These are phyloP conservation scores for Neltuma alba DNA, from an alignment of 306 rosid genomes.

Conservation along the genomic window DNA sequence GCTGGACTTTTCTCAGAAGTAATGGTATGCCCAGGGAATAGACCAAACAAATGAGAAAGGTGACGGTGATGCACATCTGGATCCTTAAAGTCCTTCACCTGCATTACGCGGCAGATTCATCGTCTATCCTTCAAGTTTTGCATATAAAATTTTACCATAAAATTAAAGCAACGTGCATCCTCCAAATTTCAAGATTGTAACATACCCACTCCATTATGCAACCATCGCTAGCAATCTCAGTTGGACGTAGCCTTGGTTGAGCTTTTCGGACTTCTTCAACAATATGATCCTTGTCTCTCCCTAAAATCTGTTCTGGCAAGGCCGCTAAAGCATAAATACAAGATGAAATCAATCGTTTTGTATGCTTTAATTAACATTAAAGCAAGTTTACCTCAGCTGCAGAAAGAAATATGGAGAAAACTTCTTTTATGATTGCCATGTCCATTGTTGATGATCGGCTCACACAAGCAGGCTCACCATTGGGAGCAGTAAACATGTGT, in stretches of 20 bases:
- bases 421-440: constrained; percentile 66
- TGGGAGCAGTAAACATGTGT: constrained; percentile 67
- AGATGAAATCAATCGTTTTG: not conserved
- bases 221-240: constrained; percentile 67
- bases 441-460: constrained; percentile 85
- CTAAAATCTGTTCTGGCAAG: constrained; percentile 49
- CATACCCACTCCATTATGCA: constrained; percentile 85
- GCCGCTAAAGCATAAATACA: not conserved
- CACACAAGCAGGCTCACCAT: constrained; percentile 75
- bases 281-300: constrained; percentile 52
- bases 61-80: constrained; percentile 78
- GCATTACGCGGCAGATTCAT: constrained; percentile 18
- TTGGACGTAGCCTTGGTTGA: constrained; percentile 55
- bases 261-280: constrained; percentile 44
- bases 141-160: not conserved
- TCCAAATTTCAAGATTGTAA: constrained; percentile 10
- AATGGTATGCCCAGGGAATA: constrained; percentile 78
- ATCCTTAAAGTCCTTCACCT: constrained; percentile 71
- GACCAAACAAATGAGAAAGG: constrained; percentile 74
- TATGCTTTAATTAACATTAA: not conserved
- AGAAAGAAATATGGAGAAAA: constrained; percentile 55
- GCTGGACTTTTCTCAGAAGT: constrained; percentile 53
- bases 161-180: not conserved
- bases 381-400: constrained; percentile 66
- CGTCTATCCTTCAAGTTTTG: constrained; percentile 2